Evolutionary conservation across 2,329 filamentous ascomycete species (phyloP).

Genomic region (Mollisiaceae sp.): DNA sequence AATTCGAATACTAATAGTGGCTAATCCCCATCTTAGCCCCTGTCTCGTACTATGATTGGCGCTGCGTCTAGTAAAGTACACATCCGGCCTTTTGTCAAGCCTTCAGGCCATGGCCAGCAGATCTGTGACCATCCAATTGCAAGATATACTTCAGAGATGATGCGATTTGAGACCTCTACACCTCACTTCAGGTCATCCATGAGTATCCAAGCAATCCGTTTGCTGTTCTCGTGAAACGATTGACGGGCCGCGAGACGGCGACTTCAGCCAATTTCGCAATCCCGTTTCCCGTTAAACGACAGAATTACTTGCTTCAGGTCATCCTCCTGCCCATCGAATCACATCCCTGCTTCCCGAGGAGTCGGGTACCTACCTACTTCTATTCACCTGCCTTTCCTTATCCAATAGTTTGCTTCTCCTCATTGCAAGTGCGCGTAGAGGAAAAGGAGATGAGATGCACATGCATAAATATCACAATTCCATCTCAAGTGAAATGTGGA

Average conservation of each 20-base stretch:
- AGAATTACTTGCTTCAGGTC: not conserved
- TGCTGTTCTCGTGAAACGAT: not conserved
- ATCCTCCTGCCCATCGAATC: not conserved
- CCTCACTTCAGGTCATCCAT: too few relatives aligned
- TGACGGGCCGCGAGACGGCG: not conserved
- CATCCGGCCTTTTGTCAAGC: not conserved
- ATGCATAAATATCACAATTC: slow-evolving; percentile 10
- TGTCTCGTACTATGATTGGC: not conserved
- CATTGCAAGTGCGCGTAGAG: not conserved
- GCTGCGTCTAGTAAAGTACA: not conserved
- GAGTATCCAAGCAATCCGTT: slow-evolving; percentile 9
- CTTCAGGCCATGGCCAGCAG: not conserved
- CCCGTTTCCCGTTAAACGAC: slow-evolving; percentile 1
- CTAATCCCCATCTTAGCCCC: not conserved
- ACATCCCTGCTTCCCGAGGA: not conserved
- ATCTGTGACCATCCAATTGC: not conserved
- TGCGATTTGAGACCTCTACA: slow-evolving; percentile 3
- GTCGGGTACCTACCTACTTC: slow-evolving; percentile 3
- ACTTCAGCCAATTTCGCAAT: not conserved
- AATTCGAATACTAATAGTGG: not conserved
- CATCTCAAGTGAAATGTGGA: not conserved
- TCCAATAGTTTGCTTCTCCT: not conserved
- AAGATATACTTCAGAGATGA: not conserved
- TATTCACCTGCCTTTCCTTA: not conserved
- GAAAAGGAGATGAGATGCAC: not conserved